A percentile compares a stretch with the other conserved stretches of the same genome.
Conservation (phyloP, 495 filamentous ascomycete species). For the Glutinoglossum americanum region DNA sequence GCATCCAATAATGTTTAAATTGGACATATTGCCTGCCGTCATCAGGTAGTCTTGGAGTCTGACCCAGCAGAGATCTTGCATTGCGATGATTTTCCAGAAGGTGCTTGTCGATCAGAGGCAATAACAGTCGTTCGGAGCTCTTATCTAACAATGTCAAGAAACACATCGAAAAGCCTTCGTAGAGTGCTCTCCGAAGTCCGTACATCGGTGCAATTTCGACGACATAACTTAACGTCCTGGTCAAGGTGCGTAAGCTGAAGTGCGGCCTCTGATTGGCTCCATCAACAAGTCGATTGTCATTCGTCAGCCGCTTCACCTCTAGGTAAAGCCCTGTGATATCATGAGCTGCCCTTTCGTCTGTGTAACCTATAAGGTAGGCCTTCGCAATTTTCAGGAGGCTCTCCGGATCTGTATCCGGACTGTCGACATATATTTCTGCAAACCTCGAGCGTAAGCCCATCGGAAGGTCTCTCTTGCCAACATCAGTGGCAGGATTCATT, state of each 20-base stretch:
- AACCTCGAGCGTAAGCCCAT: constrained; percentile 69
- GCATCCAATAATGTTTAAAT: constrained; percentile 86
- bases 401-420: constrained; percentile 63
- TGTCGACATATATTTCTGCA: constrained; percentile 80
- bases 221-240: constrained; percentile 70
- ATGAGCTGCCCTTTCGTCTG: constrained; percentile 36
- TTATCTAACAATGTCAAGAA: constrained; percentile 71
- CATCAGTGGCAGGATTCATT: constrained; percentile 97
- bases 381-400: constrained; percentile 69
- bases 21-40: constrained; percentile 65
- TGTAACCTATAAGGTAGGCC: constrained; percentile 56
- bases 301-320: constrained; percentile 60
- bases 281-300: constrained; percentile 69
- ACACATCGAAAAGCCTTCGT: constrained; percentile 96
- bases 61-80: constrained; percentile 42
- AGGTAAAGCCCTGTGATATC: constrained; percentile 74
- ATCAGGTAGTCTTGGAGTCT: constrained; percentile 48
- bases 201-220: constrained; percentile 65
- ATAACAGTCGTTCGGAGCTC: constrained; percentile 53
- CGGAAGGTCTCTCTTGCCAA: constrained; percentile 85
- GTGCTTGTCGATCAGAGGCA: constrained; percentile 61
- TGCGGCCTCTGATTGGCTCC: constrained; percentile 84
- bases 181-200: constrained; percentile 68
- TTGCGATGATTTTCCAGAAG: constrained; percentile 48
- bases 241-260: constrained; percentile 90